Conservation (phyloP, 1,139 yeast genomes). For the Hanseniaspora sp. region DNA sequence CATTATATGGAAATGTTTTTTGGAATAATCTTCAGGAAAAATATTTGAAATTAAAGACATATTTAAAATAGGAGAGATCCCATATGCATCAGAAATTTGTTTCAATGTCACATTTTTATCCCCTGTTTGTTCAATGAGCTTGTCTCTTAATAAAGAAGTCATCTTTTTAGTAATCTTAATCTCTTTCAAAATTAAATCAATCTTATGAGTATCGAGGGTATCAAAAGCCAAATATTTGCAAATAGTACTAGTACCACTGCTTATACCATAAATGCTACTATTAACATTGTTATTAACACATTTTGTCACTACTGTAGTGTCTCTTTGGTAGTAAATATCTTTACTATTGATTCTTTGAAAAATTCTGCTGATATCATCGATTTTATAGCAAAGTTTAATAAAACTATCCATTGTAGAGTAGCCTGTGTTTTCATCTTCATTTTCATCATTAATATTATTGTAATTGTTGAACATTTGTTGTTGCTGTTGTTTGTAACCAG, state of each 20-base stretch:
- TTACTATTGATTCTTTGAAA: conserved; percentile 11
- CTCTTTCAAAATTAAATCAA: conserved; percentile 9
- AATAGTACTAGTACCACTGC: not conserved
- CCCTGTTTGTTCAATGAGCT: not conserved
- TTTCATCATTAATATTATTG: not conserved
- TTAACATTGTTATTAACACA: not conserved
- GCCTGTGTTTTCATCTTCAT: not conserved
- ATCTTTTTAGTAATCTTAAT: conserved; percentile 11
- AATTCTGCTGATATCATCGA: conserved; percentile 3
- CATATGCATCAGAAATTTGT: conserved; percentile 5
- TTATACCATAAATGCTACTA: not conserved
- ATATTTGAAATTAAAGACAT: conserved; percentile 12
- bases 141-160: conserved; percentile 11
- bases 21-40: conserved; percentile 22
- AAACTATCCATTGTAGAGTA: conserved; percentile 6
- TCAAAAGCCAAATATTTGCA: conserved; percentile 14
- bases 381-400: conserved; percentile 11
- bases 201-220: conserved; percentile 7
- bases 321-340: conserved; percentile 14
- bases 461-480: not conserved
- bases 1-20: conserved; percentile 21
- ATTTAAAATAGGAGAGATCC: conserved; percentile 10
- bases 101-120: conserved; percentile 4
- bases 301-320: conserved; percentile 14
- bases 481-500: not conserved